A percentile compares a stretch with the other conserved stretches of the same genome.
phyloP scores from a whole-genome alignment of 2,329 filamentous ascomycete genomes.

The Fusarium austroafricanum region DNA sequence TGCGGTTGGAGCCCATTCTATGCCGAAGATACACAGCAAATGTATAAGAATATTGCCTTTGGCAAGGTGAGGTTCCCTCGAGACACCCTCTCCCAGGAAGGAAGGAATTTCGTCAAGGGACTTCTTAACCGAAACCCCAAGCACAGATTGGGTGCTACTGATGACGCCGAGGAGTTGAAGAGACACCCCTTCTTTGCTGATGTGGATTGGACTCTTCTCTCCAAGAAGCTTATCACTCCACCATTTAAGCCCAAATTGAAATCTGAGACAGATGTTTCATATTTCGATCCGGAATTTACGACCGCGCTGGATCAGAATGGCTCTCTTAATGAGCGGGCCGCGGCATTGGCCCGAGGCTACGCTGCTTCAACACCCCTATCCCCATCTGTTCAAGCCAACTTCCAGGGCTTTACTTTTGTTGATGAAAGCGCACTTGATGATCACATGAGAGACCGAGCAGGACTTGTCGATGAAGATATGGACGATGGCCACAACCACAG shows the following conservation, averaged over 20 bases:
- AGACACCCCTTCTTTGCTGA: slow-evolving; percentile 94
- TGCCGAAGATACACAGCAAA: slow-evolving; percentile 98
- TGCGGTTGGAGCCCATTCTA: slow-evolving; percentile 99
- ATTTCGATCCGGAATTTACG: slow-evolving; percentile 98
- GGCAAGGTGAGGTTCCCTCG: slow-evolving; percentile 97
- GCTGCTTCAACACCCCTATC: slow-evolving; percentile 92
- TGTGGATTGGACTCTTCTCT: slow-evolving; percentile 89
- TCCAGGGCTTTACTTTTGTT: slow-evolving; percentile 99
- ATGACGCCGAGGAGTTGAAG: slow-evolving; percentile 94
- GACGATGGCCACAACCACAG: slow-evolving; percentile 62
- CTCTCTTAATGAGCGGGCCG: slow-evolving; percentile 91
- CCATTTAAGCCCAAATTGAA: slow-evolving; percentile 98
- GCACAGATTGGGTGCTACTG: slow-evolving; percentile 89
- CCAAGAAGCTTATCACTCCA: slow-evolving; percentile 91
- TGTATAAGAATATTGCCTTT: slow-evolving; percentile 99
- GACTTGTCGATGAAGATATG: slow-evolving; percentile 69
- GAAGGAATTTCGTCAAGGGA: slow-evolving; percentile 97
- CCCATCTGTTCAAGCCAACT: slow-evolving; percentile 96
- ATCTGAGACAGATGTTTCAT: slow-evolving; percentile 94
- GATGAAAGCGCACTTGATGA: slow-evolving; percentile 95
- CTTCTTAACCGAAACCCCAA: slow-evolving; percentile 96
- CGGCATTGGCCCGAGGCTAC: slow-evolving; percentile 85
- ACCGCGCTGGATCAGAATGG: slow-evolving; percentile 89
- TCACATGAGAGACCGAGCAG: slow-evolving; percentile 71
- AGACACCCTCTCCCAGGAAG: slow-evolving; percentile 93